Conservation (phyloP, 1,284 basidiomycete genomes). For the Tylopilus sp. region DNA sequence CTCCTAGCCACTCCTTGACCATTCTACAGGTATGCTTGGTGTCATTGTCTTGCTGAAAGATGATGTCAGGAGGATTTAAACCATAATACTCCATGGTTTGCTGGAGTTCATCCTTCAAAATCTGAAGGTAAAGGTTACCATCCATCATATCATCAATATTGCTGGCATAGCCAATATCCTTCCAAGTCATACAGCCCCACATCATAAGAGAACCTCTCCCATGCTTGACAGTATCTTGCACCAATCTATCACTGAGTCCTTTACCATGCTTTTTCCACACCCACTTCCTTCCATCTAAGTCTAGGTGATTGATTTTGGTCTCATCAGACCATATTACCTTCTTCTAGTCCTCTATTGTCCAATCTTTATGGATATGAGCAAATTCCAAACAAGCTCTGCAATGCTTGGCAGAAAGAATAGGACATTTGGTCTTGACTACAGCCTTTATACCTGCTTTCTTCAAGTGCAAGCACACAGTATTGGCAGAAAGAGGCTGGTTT, state of each 20-base stretch:
- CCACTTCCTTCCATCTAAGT: neutral
- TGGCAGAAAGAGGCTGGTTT: neutral
- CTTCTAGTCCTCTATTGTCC: neutral
- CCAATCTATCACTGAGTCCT: neutral
- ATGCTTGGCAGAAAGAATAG: neutral
- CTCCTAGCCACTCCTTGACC: neutral
- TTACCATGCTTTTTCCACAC: neutral
- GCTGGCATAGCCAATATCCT: neutral
- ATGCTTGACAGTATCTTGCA: neutral
- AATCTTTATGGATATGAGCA: neutral
- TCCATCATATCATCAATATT: neutral
- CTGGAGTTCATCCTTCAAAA: neutral
- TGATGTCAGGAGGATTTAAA: neutral
- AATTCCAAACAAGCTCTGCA: neutral
- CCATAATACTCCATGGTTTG: neutral
- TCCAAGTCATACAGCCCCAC: neutral
- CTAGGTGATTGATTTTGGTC: neutral
- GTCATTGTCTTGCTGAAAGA: too few species aligned
- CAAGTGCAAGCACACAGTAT: neutral
- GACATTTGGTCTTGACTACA: neutral
- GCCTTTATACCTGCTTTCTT: neutral
- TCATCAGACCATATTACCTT: neutral
- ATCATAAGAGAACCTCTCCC: neutral
- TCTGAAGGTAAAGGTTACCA: too few species aligned
- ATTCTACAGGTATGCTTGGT: neutral